phyloP scores from a whole-genome alignment of 2,329 filamentous ascomycete species.

The Cryphonectria nitschkei region DNA sequence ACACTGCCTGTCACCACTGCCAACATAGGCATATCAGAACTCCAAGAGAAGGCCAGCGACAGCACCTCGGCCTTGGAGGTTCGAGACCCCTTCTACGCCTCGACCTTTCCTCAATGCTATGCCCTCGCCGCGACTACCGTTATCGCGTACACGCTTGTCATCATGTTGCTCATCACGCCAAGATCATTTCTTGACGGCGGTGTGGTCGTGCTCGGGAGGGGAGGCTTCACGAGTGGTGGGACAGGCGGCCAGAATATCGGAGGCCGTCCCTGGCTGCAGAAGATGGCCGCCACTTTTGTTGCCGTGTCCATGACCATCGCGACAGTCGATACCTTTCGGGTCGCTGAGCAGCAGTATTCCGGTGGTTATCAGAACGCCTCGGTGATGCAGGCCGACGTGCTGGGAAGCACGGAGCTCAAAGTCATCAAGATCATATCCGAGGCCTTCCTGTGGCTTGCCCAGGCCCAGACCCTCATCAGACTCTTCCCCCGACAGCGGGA shows the following conservation, averaged over 20 bases:
- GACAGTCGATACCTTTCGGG: conserved; percentile 85
- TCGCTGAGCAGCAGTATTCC: conserved; percentile 80
- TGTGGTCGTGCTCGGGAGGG: conserved; percentile 76
- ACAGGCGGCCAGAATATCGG: conserved; percentile 82
- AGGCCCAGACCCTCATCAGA: conserved; percentile 94
- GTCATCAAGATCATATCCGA: conserved; percentile 92
- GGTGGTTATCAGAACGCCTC: conserved; percentile 79
- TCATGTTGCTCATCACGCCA: conserved; percentile 94
- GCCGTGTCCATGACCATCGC: conserved; percentile 90
- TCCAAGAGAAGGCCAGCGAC: conserved; percentile 33
- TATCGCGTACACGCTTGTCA: conserved; percentile 87
- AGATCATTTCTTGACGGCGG: conserved; percentile 89
- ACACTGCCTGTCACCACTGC: conserved; percentile 46
- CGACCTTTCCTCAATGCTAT: conserved; percentile 90
- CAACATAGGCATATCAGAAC: conserved; percentile 43
- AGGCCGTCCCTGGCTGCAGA: conserved; percentile 91
- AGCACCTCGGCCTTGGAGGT: conserved; percentile 45
- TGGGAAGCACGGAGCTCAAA: conserved; percentile 83
- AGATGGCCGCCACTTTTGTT: conserved; percentile 73
- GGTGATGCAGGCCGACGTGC: conserved; percentile 75
- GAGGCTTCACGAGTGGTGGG: conserved; percentile 84
- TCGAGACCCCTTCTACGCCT: conserved; percentile 89
- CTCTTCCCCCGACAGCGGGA: conserved; percentile 95
- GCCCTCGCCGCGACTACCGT: conserved; percentile 90
- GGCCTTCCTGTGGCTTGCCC: conserved; percentile 95